These are phyloP conservation scores for Pseudozyma hubeiensis DNA, from an alignment of 1,284 basidiomycete genomes.

Conservation along the genomic window DNA sequence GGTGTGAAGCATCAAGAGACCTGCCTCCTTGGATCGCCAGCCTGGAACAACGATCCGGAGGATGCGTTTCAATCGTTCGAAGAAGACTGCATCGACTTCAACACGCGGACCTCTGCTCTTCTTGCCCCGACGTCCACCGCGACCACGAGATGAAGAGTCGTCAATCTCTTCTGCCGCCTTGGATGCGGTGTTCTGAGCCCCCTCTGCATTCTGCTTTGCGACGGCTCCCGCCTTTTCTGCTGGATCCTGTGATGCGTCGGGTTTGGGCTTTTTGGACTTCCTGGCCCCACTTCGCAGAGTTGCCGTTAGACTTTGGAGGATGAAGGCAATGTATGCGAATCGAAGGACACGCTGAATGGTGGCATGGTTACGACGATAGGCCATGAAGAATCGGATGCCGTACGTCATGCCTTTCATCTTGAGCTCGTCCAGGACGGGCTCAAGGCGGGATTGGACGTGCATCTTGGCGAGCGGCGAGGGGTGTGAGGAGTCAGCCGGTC, in stretches of 20 bases:
- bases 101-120: slow-evolving; percentile 59
- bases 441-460: slow-evolving; percentile 61
- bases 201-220: slow-evolving; percentile 25
- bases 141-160: slow-evolving; percentile 28
- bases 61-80: slow-evolving; percentile 80
- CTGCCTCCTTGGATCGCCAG: slow-evolving; percentile 84
- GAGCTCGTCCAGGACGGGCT: slow-evolving; percentile 49
- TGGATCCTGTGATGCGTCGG: slow-evolving; percentile 11
- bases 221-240: slow-evolving; percentile 27
- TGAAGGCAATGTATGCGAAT: slow-evolving; percentile 55
- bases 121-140: slow-evolving; percentile 42
- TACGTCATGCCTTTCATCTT: slow-evolving; percentile 57
- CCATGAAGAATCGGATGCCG: slow-evolving; percentile 48
- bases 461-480: slow-evolving; percentile 22
- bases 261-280: slow-evolving; percentile 34
- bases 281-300: slow-evolving; percentile 54
- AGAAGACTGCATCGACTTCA: slow-evolving; percentile 90
- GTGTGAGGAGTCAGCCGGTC: not conserved
- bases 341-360: slow-evolving; percentile 58
- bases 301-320: slow-evolving; percentile 44
- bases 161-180: slow-evolving; percentile 27
- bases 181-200: slow-evolving; percentile 17
- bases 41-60: slow-evolving; percentile 90
- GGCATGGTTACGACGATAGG: slow-evolving; percentile 60
- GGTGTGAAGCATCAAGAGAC: slow-evolving; percentile 87